Evolutionary conservation across 306 rosid genomes (phyloP).

Genomic region (Senna siamea): DNA sequence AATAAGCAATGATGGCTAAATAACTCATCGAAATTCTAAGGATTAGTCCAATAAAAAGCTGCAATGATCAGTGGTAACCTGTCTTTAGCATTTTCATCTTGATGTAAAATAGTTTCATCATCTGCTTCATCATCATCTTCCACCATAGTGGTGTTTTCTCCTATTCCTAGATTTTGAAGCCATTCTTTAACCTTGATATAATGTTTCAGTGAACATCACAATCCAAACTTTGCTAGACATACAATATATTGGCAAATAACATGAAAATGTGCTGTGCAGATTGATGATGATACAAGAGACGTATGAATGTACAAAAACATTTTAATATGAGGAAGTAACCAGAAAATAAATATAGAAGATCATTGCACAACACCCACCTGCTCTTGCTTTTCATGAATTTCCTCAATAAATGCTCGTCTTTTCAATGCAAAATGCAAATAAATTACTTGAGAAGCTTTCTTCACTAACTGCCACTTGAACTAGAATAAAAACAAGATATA

Average conservation of each 20-base stretch:
- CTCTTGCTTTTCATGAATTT: slow-evolving; percentile 94
- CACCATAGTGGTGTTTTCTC: slow-evolving; percentile 66
- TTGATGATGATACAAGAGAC: neutral
- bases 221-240: slow-evolving; percentile 54
- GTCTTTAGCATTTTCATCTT: slow-evolving; percentile 73
- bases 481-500: slow-evolving; percentile 48
- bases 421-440: slow-evolving; percentile 90
- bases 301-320: slow-evolving; percentile 25
- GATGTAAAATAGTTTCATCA: slow-evolving; percentile 69
- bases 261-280: slow-evolving; percentile 20
- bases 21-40: slow-evolving; percentile 13
- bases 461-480: slow-evolving; percentile 95
- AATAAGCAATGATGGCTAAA: slow-evolving; percentile 38
- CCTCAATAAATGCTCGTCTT: slow-evolving; percentile 88
- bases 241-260: slow-evolving; percentile 43
- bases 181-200: slow-evolving; percentile 99
- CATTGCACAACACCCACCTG: slow-evolving; percentile 59
- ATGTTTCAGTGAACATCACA: slow-evolving; percentile 70
- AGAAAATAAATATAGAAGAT: slow-evolving; percentile 25
- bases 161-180: slow-evolving; percentile 99
- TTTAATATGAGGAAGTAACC: slow-evolving; percentile 27
- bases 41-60: slow-evolving; percentile 20
- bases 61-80: slow-evolving; percentile 54
- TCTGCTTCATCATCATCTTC: slow-evolving; percentile 87
- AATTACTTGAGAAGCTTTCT: slow-evolving; percentile 94